phyloP scores from a whole-genome alignment of 805 yeast genomes.

The Kluyveromyces siamensis region DNA sequence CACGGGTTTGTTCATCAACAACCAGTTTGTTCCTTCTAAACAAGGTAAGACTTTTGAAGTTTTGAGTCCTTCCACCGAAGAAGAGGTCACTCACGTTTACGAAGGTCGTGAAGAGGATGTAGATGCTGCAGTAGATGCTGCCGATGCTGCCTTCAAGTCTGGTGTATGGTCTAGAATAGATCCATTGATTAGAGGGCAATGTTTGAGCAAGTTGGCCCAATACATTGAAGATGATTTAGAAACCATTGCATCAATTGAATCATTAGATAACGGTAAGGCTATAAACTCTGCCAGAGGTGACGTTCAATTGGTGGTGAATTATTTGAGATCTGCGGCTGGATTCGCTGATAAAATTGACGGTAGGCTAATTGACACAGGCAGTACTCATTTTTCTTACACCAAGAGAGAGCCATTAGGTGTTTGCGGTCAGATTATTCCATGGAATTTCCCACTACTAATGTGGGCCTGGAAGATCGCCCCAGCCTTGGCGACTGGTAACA shows the following conservation, averaged over 20 bases:
- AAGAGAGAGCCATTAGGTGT: conserved; percentile 90
- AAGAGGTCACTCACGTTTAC: conserved; percentile 55
- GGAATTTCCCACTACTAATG: conserved; percentile 95
- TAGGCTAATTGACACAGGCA: conserved; percentile 64
- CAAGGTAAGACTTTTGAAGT: conserved; percentile 53
- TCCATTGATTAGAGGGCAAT: conserved; percentile 57
- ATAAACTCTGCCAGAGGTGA: conserved; percentile 64
- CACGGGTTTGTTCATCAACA: conserved; percentile 73
- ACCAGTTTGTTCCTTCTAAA: conserved; percentile 58
- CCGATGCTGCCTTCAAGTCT: conserved; percentile 62
- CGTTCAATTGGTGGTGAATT: conserved; percentile 57
- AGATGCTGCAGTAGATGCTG: conserved; percentile 79
- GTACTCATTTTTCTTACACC: conserved; percentile 65
- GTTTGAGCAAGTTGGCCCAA: conserved; percentile 66
- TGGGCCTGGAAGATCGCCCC: conserved; percentile 94
- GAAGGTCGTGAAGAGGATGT: conserved; percentile 76
- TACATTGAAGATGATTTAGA: conserved; percentile 65
- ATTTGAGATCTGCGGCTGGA: conserved; percentile 80
- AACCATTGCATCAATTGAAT: conserved; percentile 68
- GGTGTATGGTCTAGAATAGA: conserved; percentile 72
- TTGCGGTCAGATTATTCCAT: conserved; percentile 91
- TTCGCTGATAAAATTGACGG: conserved; percentile 86
- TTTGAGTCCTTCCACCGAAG: conserved; percentile 66
- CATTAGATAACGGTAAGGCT: conserved; percentile 87
- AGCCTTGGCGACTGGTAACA: conserved; percentile 84